phyloP scores from a whole-genome alignment of 192 early-diverging fungal species.

The Anaeromyces robustus region DNA sequence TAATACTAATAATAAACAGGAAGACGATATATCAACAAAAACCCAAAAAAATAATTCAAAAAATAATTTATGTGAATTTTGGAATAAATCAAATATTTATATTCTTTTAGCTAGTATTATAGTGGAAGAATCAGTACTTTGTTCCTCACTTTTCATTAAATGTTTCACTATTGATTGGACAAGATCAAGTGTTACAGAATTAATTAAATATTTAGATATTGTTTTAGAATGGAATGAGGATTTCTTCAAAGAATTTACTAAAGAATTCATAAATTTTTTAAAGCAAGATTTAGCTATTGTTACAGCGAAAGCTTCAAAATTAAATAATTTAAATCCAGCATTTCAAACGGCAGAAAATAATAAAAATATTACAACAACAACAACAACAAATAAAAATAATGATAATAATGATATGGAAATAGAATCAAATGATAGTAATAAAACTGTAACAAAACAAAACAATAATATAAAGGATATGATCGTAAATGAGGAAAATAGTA shows the following conservation, averaged over 20 bases:
- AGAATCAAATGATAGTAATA: too few species aligned
- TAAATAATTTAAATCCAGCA: background rate
- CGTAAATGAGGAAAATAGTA: too few species aligned
- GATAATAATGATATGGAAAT: too few species aligned
- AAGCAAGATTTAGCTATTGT: background rate
- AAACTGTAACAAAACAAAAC: too few species aligned
- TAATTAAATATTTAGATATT: background rate
- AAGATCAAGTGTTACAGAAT: background rate
- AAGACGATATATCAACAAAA: background rate
- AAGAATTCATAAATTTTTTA: background rate
- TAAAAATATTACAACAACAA: too few species aligned
- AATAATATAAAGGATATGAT: too few species aligned
- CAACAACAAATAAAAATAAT: too few species aligned
- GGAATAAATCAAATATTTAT: background rate
- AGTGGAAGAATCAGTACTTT: background rate
- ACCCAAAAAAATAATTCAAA: background rate
- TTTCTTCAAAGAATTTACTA: background rate
- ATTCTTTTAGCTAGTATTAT: background rate
- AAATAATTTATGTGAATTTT: background rate
- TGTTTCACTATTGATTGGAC: background rate
- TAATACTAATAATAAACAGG: background rate
- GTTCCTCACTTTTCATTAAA: background rate
- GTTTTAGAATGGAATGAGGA: background rate
- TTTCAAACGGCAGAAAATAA: background rate
- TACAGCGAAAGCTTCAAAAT: background rate